Base-by-base conservation (phyloP, 169 alveolate genomes). In the Cryptosporidium sp. region DNA sequence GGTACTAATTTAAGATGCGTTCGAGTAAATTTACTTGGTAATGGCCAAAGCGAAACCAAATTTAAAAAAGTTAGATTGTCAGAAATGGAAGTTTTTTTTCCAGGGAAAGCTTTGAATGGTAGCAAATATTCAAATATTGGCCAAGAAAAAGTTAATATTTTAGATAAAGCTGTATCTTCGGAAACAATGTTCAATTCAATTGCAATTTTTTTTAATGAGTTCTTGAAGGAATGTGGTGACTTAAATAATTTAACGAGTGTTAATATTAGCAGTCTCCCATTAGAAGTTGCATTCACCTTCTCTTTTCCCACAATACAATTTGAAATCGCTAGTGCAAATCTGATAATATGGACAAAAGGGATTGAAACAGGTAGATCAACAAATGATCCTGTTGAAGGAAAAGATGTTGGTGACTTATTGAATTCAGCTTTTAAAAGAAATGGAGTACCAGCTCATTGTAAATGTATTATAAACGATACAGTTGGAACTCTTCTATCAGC, bases 301-400 rank as follows among this genome's bases (percentile, higher is more conserved):
- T 85, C 92, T 10, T 85, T 85, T 51, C 92, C 92, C n/a, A 69
- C 51, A 33, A 26, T 48, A 10, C 92, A 85, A 59, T 35, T 35
- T 35, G 58, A 31, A 21, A 37, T 74, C 14, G 71, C 59, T 4
- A 74, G 43, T 6, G 94, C 97, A 50, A 85, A 92, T 37, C 86
- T 96, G 41, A 84, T 95, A 55, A 95, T 93, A 84, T 96, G 98
- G 98, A 96, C 98, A n/a, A 96, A 96, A 86, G 98, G 95, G 18
- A 95, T 96, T 80, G 98, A 96, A 70, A 96, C 98, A 14, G 98
- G 98, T 14, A 92, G 97, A 67, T 95, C 91, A 74, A 96, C 98
- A 9, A 71, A 69, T n/a, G 95, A 93, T 37, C 97, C 95, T 41
- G 98, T 96, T 31, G 98, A 95, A 70, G 98, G 98, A 70, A 91